Base-by-base conservation (phyloP, 2,329 filamentous ascomycete genomes). In the Talaromyces pinophilus region DNA sequence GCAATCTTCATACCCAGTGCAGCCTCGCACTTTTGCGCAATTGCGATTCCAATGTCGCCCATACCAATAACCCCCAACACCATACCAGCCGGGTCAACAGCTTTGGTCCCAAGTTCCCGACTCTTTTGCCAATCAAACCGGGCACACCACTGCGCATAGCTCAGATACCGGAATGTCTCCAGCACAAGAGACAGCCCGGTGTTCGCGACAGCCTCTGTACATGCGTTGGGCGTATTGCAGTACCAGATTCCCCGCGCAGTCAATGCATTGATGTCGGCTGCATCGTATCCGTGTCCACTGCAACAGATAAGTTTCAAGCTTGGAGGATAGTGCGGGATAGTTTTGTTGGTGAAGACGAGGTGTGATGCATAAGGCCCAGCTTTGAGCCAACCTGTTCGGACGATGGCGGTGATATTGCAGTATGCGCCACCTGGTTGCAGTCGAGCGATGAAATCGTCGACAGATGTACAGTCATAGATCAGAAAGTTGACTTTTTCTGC, bases 351-450 rank as follows among this genome's bases (percentile, higher is more conserved):
- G 68, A 72, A 77, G n/a, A 72, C 67, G 30, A 61, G 65, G 66
- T 76, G 74, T 7, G 69, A 61, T 42, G 73, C 72, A 48, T 69
- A 76, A 8, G 69, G 70, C 25, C 74, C 74, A 33, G 71, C 72
- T 66, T 77, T 76, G 38, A 72, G 70, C 75, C 75, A 77, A 8
- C 75, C 75, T 15, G 71, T 73, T 19, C 75, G 71, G 19, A 76
- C 59, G 35, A 77, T 76, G 55, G 74, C 75, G 22, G 69, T 62
- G 63, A 77, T 71, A 5, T 70, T 67, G 19, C 69, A 68, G 65
- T 76, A 76, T 15, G 67, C 59, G 11, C 74, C 73, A 17, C 71
- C 75, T 2, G 74, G 75, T 65, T 68, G 54, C 7, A 77, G 70
- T 5, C 71, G 70, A 60, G 66, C 62, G 59, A 69, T 66, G 52